These are phyloP conservation scores for Cenchrus purpureus DNA, from an alignment of 176 grass and related monocot species.

Conservation along the genomic window DNA sequence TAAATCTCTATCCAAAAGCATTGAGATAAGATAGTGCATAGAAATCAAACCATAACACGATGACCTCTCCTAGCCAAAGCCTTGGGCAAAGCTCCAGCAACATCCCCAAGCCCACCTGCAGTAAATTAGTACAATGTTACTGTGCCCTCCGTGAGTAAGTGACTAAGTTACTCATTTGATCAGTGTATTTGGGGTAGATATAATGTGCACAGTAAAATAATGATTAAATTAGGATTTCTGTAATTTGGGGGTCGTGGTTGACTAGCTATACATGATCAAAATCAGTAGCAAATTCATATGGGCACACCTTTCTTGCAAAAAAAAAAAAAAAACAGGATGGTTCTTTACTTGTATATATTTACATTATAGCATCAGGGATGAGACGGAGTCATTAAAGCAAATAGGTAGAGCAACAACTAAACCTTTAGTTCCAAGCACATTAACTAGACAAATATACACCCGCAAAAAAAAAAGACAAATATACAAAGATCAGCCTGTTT, in stretches of 20 bases:
- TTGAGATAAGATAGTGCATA: conserved; percentile 33
- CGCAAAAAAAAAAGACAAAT: too few species aligned
- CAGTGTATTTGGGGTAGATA: conserved; percentile 14
- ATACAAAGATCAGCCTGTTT: background rate
- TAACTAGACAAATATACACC: background rate
- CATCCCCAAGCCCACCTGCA: conserved; percentile 97
- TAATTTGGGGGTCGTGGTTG: background rate
- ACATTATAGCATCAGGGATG: conserved; percentile 7
- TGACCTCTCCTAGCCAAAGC: conserved; percentile 91
- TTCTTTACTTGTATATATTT: conserved; percentile 6
- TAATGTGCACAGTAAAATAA: background rate
- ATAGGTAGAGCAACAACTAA: background rate
- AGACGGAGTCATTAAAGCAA: background rate
- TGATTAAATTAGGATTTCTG: background rate
- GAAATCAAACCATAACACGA: conserved; percentile 86
- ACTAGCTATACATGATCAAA: background rate
- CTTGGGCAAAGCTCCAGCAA: conserved; percentile 93
- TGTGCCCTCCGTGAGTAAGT: conserved; percentile 18
- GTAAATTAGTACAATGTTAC: conserved; percentile 42
- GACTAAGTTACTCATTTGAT: conserved; percentile 4
- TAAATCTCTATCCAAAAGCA: conserved; percentile 42
- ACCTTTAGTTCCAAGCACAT: background rate
- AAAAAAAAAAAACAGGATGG: background rate
- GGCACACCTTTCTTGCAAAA: background rate
- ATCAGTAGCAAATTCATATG: background rate